Evolutionary conservation across 2,329 filamentous ascomycete species (phyloP), one percentile per base, ranked within the genome.

Genomic region (Calonectria fujianensis): DNA sequence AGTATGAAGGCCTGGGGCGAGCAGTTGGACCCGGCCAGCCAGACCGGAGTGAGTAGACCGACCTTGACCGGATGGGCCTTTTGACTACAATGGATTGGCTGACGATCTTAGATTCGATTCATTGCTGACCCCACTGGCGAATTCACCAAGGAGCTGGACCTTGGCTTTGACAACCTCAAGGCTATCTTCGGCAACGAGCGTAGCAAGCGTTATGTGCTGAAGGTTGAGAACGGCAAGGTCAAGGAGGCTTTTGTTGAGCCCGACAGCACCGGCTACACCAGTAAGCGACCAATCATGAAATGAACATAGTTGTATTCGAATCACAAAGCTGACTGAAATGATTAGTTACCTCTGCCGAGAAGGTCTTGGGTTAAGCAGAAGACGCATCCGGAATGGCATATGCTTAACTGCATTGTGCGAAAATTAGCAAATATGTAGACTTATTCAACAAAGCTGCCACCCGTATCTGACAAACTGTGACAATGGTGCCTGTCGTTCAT

Each of bases 1-100:
- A 97, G 95, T 59, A 98, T 96, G 91, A 97, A 97, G 86, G 96
- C 96, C 7, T 98, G 96, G 96, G 93, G 88, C 61, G 91, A 94
- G 76, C 89, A 91, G 75, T 90, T 98, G 54, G 96, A 98, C 85
- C 94, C 95, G 14, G 87, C 90, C 8, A 91, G 91, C 79, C 90
- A 92, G 84, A 95, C 93, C 74, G 94, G 94, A 65, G 95, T 97
- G 91, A 85, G 94, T 90, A 41, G 9, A 71, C 32, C 37, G 24
- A n/a, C 41, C 18, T 20, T 41, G 63, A 13, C 64, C 10, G 31
- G 18, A 59, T 31, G n/a, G 16, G 27, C 18, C 18, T 18, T 48
- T 4, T 18, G 54, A 18, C n/a, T 27, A 31, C 20, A 24, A 35
- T 50, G 29, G 29, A 54, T 67, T 77, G 52, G 74, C 65, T 24